Evolutionary conservation across 208 protist species (phyloP).

Genomic region (Strigomonas culicis): DNA sequence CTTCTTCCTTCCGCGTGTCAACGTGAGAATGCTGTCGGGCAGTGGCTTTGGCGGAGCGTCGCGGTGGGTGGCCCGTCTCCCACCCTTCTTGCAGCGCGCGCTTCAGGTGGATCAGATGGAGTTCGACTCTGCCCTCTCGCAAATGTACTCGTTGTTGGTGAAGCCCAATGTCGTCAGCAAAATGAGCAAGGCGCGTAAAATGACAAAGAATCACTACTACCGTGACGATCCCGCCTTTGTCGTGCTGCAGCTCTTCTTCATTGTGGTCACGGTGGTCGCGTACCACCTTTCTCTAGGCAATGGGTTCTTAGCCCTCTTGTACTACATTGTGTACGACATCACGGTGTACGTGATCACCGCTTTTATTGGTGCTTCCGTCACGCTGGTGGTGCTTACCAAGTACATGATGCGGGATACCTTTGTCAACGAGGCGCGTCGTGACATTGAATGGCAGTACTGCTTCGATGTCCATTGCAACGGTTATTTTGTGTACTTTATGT

Average conservation of each 20-base stretch:
- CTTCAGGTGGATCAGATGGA: slow-evolving; percentile 90
- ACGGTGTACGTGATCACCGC: slow-evolving; percentile 77
- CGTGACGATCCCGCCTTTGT: slow-evolving; percentile 97
- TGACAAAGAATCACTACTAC: slow-evolving; percentile 97
- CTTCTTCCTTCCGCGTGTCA: slow-evolving; percentile 11
- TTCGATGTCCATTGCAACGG: slow-evolving; percentile 98
- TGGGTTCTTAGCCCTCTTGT: slow-evolving; percentile 11
- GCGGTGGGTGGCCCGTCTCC: slow-evolving; percentile 64
- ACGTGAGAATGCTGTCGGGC: slow-evolving; percentile 13
- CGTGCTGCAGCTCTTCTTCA: slow-evolving; percentile 88
- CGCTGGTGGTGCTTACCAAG: slow-evolving; percentile 66
- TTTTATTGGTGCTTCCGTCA: slow-evolving; percentile 58
- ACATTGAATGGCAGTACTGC: slow-evolving; percentile 93
- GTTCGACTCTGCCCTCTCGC: slow-evolving; percentile 86
- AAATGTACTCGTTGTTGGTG: slow-evolving; percentile 87
- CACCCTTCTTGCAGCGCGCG: slow-evolving; percentile 75
- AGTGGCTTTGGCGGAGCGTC: slow-evolving; percentile 22
- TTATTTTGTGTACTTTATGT: slow-evolving; percentile 94
- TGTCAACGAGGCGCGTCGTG: slow-evolving; percentile 42
- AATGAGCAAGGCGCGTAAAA: slow-evolving; percentile 85
- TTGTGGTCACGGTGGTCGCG: slow-evolving; percentile 57
- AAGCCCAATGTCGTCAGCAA: slow-evolving; percentile 82
- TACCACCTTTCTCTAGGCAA: slow-evolving; percentile 24
- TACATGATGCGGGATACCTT: slow-evolving; percentile 32
- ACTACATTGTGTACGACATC: slow-evolving; percentile 49